phyloP scores from a whole-genome alignment of 2,329 filamentous ascomycete species.

The Bipolaris oryzae region DNA sequence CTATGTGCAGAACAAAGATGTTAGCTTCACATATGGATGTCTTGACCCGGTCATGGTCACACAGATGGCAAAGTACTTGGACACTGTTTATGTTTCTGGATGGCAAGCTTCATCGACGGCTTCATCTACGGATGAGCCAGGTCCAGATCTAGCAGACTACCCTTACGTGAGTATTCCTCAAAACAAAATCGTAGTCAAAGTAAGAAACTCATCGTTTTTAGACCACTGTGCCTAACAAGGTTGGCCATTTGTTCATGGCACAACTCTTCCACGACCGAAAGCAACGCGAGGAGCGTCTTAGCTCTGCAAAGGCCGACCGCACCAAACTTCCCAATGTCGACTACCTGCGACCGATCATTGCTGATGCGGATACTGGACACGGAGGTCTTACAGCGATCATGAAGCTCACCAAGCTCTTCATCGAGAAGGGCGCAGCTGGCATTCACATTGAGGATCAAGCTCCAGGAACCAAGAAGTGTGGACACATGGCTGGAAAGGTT shows the following conservation, averaged over 20 bases:
- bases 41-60: conserved; percentile 98
- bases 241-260: conserved; percentile 95
- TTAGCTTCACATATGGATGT: conserved; percentile 95
- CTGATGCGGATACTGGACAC: conserved; percentile 96
- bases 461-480: conserved; percentile 98
- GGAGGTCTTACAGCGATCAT: conserved; percentile 98
- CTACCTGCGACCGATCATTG: conserved; percentile 93
- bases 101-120: conserved; percentile 99
- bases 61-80: conserved; percentile 98
- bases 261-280: conserved; percentile 99
- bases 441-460: conserved; percentile 99
- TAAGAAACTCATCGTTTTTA: conserved; percentile 47
- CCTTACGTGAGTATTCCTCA: conserved; percentile 57
- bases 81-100: conserved; percentile 97
- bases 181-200: neutral
- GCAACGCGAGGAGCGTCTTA: conserved; percentile 92
- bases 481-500: conserved; percentile 99
- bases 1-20: conserved; percentile 71
- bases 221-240: conserved; percentile 99
- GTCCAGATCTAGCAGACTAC: conserved; percentile 97
- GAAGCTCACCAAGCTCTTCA: conserved; percentile 98
- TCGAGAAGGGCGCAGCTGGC: conserved; percentile 94
- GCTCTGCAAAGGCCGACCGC: conserved; percentile 74
- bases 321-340: conserved; percentile 79
- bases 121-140: conserved; percentile 92